Percentiles rank a stretch among this genome's conserved stretches.
Evolutionary conservation across 495 filamentous ascomycete genomes (phyloP).

Genomic region (Neurospora sp.): DNA sequence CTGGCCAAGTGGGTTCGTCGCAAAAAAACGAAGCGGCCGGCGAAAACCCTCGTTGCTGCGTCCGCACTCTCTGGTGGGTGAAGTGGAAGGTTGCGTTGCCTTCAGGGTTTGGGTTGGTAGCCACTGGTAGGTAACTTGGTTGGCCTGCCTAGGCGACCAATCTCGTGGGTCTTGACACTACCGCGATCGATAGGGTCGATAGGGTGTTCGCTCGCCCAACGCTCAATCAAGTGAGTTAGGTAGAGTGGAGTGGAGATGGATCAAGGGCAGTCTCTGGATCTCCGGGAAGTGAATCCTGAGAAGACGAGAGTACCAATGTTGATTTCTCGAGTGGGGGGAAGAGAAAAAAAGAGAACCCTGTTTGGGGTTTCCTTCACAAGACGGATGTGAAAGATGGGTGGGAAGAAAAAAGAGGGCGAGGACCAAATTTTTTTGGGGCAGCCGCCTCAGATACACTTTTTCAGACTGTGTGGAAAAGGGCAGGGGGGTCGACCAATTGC

Average conservation of each 20-base stretch:
- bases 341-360: constrained; percentile 18
- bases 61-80: background rate
- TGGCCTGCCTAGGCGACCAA: background rate
- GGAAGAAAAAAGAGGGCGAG: constrained; percentile 25
- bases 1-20: constrained; percentile 13
- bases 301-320: constrained; percentile 17
- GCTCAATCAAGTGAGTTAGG: background rate
- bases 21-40: constrained; percentile 14
- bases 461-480: background rate
- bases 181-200: background rate
- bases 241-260: constrained; percentile 29
- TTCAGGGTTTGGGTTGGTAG: background rate
- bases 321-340: constrained; percentile 10
- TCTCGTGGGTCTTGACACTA: background rate
- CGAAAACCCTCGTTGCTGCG: constrained; percentile 5
- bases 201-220: background rate
- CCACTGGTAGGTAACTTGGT: background rate
- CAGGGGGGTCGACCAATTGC: background rate
- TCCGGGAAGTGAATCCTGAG: constrained; percentile 22
- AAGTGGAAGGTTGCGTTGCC: background rate
- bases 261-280: constrained; percentile 19
- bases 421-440: constrained; percentile 25
- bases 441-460: constrained; percentile 4
- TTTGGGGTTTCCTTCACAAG: constrained; percentile 23
- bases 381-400: constrained; percentile 25